Percentiles rank a stretch among this genome's conserved stretches.
Conservation (phyloP, 495 filamentous ascomycete species). For the Chaetomium fimeti region DNA sequence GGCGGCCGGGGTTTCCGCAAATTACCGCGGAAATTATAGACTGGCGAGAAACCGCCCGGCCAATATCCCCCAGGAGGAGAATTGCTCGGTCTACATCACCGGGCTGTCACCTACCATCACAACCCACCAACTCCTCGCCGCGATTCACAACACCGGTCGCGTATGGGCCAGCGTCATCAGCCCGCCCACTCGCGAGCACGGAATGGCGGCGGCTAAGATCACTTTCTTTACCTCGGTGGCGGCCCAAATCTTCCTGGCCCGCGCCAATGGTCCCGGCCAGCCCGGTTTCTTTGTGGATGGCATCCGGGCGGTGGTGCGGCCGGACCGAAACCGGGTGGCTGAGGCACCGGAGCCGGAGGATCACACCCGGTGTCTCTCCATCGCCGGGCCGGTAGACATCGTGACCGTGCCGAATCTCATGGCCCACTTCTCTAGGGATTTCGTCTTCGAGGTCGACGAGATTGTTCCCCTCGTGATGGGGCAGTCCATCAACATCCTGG, state of each 20-base stretch:
- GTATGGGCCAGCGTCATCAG: constrained; percentile 38
- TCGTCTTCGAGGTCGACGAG: not conserved
- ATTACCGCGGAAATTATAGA: not conserved
- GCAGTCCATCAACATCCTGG: not conserved
- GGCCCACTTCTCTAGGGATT: not conserved
- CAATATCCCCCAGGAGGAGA: constrained; percentile 30
- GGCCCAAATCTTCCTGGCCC: not conserved
- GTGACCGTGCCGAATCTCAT: not conserved
- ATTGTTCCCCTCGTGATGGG: not conserved
- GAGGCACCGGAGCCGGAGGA: not conserved
- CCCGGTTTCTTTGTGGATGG: too few relatives aligned
- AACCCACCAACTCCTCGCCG: constrained; percentile 26
- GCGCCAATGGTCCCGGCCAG: too few relatives aligned
- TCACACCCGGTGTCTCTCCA: not conserved
- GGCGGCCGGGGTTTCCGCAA: not conserved
- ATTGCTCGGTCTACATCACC: constrained; percentile 40
- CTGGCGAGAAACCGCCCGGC: constrained; percentile 31
- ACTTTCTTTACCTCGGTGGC: constrained; percentile 37
- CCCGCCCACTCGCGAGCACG: constrained; percentile 20
- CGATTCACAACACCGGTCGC: constrained; percentile 35
- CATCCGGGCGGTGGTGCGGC: too few relatives aligned
- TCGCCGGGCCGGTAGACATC: not conserved
- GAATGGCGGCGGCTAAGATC: constrained; percentile 35
- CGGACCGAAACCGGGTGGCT: not conserved
- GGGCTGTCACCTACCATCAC: constrained; percentile 33